Base-by-base conservation (phyloP, 768 basidiomycete genomes). In the Crassisporium funariophilum region DNA sequence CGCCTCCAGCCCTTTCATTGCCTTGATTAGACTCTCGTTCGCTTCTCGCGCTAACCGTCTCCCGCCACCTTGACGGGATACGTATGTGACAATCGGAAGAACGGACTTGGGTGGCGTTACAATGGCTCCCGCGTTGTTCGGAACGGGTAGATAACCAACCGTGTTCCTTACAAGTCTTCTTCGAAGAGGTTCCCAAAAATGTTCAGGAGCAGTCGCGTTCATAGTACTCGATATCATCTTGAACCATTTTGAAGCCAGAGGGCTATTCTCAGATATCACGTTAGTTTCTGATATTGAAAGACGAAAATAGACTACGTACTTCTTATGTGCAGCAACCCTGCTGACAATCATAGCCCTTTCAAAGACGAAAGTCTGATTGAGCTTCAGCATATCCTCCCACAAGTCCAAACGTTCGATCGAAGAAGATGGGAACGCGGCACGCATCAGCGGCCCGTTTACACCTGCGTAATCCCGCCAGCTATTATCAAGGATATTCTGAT, bases 371-470 rank as follows among this genome's bases (percentile, higher is more conserved):
- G 81, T 82, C 43, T 65, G 62, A 25, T 68, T 59, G 20, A 73
- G 49, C 17, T 52, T 59, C 15, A 73, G 65, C 16, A 86, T 68
- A 64, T 87, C 87, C 8, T 71, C 49, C 83, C 87, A 89, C 56
- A 84, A 83, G 23, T 68, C 65, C 8, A 72, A 65, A 16, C 71
- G 66, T 54, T 88, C 85, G 17, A 88, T 77, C 1, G 82, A 64
- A 11, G 78, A 57, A 11, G 66, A 69, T 1, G 86, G 87, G 64
- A 86, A 88, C 1, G 78, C 81, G n/a, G 82, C 77, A 29, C 82
- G 81, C 47, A 88, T 70, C 47, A 88, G 74, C 38, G 81, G 82
- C 7, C 78, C 71, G 56, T 88, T 79, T 54, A 88, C 78, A 7
- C 77, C 75, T 2, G 82, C 82, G 2, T 57, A 52, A 56, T 88